Base-by-base conservation (phyloP, 2,329 filamentous ascomycete species). In the Knoxdaviesia capensis region DNA sequence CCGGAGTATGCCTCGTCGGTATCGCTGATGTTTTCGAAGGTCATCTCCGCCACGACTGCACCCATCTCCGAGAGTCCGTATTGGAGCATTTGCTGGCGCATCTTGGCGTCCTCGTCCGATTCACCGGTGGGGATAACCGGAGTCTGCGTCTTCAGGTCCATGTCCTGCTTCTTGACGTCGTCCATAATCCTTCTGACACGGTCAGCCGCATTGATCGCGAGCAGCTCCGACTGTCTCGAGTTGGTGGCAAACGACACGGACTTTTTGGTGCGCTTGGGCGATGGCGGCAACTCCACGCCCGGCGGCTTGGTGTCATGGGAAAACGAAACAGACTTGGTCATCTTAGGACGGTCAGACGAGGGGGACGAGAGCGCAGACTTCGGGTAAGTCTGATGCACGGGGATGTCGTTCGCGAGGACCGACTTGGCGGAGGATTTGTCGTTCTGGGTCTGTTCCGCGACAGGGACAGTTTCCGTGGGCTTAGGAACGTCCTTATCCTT, bases 61-160 rank as follows among this genome's bases (percentile, higher is more conserved):
- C 86, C 85, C 44, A 98, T 78, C 56, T 96, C 88, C 38, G 80
- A 78, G 58, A 94, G 68, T 46, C 83, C 79, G 54, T 96, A 98
- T 47, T 82, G 71, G 6, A 96, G 67, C 87, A 98, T 96, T 53
- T 94, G 78, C 44, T 78, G 74, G 5, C 90, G 77, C 29, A 94
- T 59, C 32, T 70, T 70, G 4, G 85, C 81, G 47, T 94, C 88
- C 48, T 93, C 86, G 8, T 71, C 65, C 0, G 79, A 74, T 51
- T 98, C 90, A 41, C 81, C 70, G 1, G 77, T 68, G 2, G 85
- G 80, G 9, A 81, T 69, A 8, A 85, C 61, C 1, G 60, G 55
- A 1, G 75, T 65, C 31, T 63, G 53, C 32, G 64, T 56, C 36
- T 56, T 54, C 31, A 61, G 57, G 31, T 65, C 57, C 7, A 53